Conservation (phyloP, 306 rosid genomes). For the Sophora flavescens region DNA sequence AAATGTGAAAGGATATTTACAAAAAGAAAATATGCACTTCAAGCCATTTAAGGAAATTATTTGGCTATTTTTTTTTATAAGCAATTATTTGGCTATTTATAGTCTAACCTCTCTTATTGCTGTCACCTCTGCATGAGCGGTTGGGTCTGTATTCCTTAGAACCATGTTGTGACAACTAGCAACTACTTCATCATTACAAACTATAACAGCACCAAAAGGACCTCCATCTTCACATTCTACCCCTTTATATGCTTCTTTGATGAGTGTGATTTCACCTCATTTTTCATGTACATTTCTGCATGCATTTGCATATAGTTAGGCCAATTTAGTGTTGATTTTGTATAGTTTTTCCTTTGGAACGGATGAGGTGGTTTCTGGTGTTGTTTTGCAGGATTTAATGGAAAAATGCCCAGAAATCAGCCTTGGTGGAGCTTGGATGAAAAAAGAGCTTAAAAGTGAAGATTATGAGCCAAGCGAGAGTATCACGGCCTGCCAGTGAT, state of each 20-base stretch:
- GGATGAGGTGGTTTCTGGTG: too few species aligned
- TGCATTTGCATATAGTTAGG: too few species aligned
- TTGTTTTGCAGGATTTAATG: too few species aligned
- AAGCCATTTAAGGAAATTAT: slow-evolving; percentile 9
- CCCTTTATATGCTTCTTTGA: slow-evolving; percentile 94
- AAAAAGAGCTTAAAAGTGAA: too few species aligned
- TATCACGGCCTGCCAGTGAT: too few species aligned
- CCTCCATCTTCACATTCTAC: slow-evolving; percentile 90
- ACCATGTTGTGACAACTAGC: slow-evolving; percentile 91
- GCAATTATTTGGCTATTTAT: neutral
- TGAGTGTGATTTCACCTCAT: too few species aligned
- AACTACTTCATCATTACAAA: slow-evolving; percentile 74
- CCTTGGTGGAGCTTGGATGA: too few species aligned
- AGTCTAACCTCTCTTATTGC: slow-evolving; percentile 90
- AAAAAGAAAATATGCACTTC: neutral
- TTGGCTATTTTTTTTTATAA: neutral
- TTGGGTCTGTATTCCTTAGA: slow-evolving; percentile 77
- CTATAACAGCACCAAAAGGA: slow-evolving; percentile 92
- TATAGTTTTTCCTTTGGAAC: too few species aligned
- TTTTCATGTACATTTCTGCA: too few species aligned
- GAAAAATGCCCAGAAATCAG: too few species aligned
- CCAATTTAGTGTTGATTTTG: too few species aligned
- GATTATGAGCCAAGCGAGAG: too few species aligned
- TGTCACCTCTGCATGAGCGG: slow-evolving; percentile 97
- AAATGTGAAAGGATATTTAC: neutral